phyloP scores from a whole-genome alignment of 1,284 basidiomycete genomes.

The Tilletia horrida region DNA sequence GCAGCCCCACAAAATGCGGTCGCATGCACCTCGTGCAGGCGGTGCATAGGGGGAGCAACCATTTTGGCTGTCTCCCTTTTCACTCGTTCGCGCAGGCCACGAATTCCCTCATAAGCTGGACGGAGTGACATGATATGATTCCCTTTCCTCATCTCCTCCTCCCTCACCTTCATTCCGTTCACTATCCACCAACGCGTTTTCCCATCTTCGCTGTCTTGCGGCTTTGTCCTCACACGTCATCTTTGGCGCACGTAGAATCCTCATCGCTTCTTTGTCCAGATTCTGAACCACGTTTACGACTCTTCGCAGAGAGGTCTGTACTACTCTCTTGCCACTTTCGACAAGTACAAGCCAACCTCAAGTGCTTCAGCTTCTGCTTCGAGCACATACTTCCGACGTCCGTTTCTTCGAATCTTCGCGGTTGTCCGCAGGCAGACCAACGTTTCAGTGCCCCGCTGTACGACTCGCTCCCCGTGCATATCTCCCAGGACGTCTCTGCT shows the following conservation, averaged over 20 bases:
- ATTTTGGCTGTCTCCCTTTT: no score
- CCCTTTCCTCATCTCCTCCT: background rate
- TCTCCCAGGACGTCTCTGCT: background rate
- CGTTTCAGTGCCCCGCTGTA: background rate
- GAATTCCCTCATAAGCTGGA: background rate
- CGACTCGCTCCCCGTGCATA: background rate
- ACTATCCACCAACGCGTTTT: background rate
- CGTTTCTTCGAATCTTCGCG: background rate
- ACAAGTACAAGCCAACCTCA: no score
- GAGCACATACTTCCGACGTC: background rate
- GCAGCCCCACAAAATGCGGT: no score
- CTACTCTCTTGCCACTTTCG: no score
- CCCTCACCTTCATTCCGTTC: background rate
- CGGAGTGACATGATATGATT: constrained; percentile 8
- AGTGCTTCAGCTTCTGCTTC: no score
- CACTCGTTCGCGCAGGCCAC: no score
- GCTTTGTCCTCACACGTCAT: background rate
- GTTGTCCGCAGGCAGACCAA: background rate
- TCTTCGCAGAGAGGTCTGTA: no score
- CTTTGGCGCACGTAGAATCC: background rate
- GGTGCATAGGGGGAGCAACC: no score
- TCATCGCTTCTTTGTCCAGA: background rate
- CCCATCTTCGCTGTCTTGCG: background rate
- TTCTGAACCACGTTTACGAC: background rate
- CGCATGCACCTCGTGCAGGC: no score